phyloP scores from a whole-genome alignment of 1,284 basidiomycete genomes.

The Xerocomus minutiporus region DNA sequence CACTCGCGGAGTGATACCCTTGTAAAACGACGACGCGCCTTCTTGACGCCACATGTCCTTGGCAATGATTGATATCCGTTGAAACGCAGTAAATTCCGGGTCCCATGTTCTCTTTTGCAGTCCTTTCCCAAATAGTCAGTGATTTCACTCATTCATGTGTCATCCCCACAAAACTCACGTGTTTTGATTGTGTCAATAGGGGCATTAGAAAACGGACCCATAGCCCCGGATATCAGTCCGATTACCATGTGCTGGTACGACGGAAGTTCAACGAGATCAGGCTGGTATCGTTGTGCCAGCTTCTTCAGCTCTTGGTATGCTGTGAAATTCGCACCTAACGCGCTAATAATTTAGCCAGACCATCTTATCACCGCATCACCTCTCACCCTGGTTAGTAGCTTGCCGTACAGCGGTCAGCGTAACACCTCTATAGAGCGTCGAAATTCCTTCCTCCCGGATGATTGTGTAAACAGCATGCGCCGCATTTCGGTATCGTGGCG shows the following conservation, averaged over 20 bases:
- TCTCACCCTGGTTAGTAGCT: constrained; percentile 93
- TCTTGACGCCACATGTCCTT: constrained; percentile 92
- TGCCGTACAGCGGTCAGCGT: constrained; percentile 90
- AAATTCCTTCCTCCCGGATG: constrained; percentile 85
- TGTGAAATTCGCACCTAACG: constrained; percentile 90
- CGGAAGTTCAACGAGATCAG: constrained; percentile 71
- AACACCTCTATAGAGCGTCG: constrained; percentile 90
- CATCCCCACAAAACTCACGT: constrained; percentile 44
- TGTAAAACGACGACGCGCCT: constrained; percentile 88
- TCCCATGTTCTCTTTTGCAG: constrained; percentile 81
- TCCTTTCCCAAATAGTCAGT: constrained; percentile 41
- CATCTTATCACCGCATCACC: not conserved
- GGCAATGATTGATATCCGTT: constrained; percentile 78
- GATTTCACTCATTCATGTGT: not conserved
- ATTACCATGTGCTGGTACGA: constrained; percentile 94
- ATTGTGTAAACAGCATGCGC: constrained; percentile 97
- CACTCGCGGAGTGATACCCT: constrained; percentile 96
- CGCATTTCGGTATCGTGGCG: constrained; percentile 93
- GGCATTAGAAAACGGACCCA: constrained; percentile 96
- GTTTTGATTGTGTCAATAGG: constrained; percentile 99
- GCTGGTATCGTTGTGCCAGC: constrained; percentile 72
- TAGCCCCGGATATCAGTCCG: constrained; percentile 93
- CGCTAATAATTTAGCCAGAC: not conserved
- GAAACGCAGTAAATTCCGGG: constrained; percentile 73
- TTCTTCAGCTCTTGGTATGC: constrained; percentile 97